Percentiles rank a stretch among this genome's conserved stretches.
phyloP scores from a whole-genome alignment of 2,329 filamentous ascomycete species.

The Esteya vermicola region DNA sequence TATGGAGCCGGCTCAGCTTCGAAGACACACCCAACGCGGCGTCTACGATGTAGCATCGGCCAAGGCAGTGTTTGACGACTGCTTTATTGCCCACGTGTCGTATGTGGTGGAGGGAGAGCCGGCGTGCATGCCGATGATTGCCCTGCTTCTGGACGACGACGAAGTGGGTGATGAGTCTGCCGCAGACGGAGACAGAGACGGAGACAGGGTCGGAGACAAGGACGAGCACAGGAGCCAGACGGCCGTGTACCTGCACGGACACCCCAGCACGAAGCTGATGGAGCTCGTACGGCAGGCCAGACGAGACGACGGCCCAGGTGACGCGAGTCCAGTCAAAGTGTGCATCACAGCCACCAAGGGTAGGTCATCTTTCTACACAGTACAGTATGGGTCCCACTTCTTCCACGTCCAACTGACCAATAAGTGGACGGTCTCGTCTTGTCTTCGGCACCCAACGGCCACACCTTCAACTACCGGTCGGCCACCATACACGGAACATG shows the following conservation, averaged over 20 bases:
- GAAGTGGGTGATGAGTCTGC: neutral
- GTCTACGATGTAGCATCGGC: slow-evolving; percentile 7
- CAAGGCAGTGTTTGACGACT: slow-evolving; percentile 9
- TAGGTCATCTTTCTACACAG: neutral
- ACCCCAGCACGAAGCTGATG: slow-evolving; percentile 9
- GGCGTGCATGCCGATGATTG: slow-evolving; percentile 10
- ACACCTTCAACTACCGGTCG: slow-evolving; percentile 11
- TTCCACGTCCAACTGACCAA: neutral
- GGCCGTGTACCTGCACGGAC: slow-evolving; percentile 9
- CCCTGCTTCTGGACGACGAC: slow-evolving; percentile 5
- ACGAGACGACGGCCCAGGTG: neutral
- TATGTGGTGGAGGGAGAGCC: slow-evolving; percentile 8
- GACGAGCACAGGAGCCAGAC: neutral
- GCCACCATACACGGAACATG: slow-evolving; percentile 10
- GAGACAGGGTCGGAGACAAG: no score
- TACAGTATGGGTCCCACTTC: neutral
- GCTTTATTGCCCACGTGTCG: slow-evolving; percentile 9
- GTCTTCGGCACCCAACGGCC: slow-evolving; percentile 9
- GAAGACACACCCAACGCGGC: slow-evolving; percentile 7
- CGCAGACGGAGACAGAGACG: no score
- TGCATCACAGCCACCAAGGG: slow-evolving; percentile 10
- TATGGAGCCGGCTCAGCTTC: slow-evolving; percentile 7
- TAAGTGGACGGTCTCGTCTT: slow-evolving; percentile 10
- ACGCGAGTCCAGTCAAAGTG: slow-evolving; percentile 5
- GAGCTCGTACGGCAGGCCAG: slow-evolving; percentile 8